These are phyloP conservation scores for Mycena maculata DNA, from an alignment of 768 basidiomycete species.

Conservation along the genomic window DNA sequence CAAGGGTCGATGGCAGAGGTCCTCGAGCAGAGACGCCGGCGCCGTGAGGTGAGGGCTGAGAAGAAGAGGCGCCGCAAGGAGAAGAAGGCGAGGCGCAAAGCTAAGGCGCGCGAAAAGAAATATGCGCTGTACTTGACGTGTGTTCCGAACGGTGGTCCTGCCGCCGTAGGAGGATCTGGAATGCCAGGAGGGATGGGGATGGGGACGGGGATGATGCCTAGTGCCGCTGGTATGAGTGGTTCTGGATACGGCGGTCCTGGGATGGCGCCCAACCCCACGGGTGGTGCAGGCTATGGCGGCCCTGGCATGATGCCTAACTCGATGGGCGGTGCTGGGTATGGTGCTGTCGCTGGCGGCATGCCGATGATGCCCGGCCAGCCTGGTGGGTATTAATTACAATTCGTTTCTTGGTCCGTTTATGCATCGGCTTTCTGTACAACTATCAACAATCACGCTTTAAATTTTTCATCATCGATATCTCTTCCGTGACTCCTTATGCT, in stretches of 20 bases:
- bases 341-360: conserved; percentile 30
- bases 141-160: conserved; percentile 46
- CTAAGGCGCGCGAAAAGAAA: conserved; percentile 68
- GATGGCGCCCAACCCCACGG: background rate
- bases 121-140: conserved; percentile 75
- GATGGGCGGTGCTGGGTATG: conserved; percentile 12
- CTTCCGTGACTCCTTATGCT: no score
- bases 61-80: conserved; percentile 72
- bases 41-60: conserved; percentile 68
- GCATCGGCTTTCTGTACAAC: conserved; percentile 9
- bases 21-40: conserved; percentile 62
- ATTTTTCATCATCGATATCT: no score
- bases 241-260: background rate
- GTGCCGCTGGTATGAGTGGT: background rate
- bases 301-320: background rate
- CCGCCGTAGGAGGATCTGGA: conserved; percentile 33
- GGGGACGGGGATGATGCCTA: conserved; percentile 25
- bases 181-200: conserved; percentile 27
- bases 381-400: conserved; percentile 22
- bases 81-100: conserved; percentile 69
- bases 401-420: background rate
- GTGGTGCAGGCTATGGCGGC: no score
- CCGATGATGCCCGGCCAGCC: conserved; percentile 27
- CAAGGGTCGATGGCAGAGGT: conserved; percentile 52
- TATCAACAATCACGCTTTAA: conserved; percentile 16